Base-by-base conservation (phyloP, 2,329 filamentous ascomycete genomes). In the Apiospora malaysiana region DNA sequence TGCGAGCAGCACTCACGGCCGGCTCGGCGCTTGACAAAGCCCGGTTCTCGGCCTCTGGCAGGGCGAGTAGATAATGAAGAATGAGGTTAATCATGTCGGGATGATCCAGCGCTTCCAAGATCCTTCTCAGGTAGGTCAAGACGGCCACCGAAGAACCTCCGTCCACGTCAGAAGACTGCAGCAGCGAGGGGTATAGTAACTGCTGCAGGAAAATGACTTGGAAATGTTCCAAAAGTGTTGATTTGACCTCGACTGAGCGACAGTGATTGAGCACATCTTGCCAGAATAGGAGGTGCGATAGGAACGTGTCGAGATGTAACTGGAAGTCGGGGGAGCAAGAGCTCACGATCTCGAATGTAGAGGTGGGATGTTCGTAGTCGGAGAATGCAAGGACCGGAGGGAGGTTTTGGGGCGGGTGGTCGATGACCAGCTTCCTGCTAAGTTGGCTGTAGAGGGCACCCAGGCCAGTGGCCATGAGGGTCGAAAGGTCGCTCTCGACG, bases 201-300 rank as follows among this genome's bases (percentile, higher is more conserved):
- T 99, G 96, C 81, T 98, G 94, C 69, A 99, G 85, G 80, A 99
- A 99, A 45, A 99, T 90, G 75, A 98, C 93, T 79, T 98, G 95
- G 78, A 99, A 99, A 82, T 99, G 96, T 79, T 99, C 96, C 43
- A 99, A 87, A 68, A 99, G 85, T 0, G 95, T 98, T 75, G 94
- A 94, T 79, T 95, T 96, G 75, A 99, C 94, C 79, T 98, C 95
- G 1, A 91, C 86, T 4, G 95, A 98, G 77, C 91, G 91, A 83
- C 96, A 99, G 81, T 98, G 95, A 80, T 98, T 96, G 72, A 99
- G 85, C 45, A 98, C 95, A 80, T 99, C 96, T 82, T 99, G 96
- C 96, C 96, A 99, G 79, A 99, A 99, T 7, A 97, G 86, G 67
- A 99, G 87, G 79, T 98, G 97, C 0, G 96, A 97, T 56, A 99